Evolutionary conservation across 345 rosid species (phyloP), one percentile per base, ranked within the genome.

Genomic region (thale cress (Arabidopsis thaliana)): DNA sequence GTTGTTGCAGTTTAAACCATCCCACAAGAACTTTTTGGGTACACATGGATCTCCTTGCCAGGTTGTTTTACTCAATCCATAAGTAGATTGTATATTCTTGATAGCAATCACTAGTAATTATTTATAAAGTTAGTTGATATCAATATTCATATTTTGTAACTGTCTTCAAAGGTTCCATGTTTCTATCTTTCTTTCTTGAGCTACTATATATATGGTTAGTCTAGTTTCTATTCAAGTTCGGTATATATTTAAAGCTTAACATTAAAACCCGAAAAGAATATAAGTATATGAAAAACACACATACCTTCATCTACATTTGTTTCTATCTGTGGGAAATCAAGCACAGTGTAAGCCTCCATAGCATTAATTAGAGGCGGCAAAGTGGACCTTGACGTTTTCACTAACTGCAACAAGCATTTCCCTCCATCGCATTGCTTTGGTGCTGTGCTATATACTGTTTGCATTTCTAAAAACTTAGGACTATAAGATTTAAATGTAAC

Each of bases 31-130:
- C 30, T 30, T 11, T 13, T 42, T 13, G n/a, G 88, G 92, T 1
- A 72, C 52, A 32, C 89, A 84, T 48, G 89, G 89, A 77, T 87
- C 92, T 62, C 89, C 92, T 73, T 87, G 84, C 91, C 88, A 87
- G 23, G 50, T 25, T 34, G 62, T 76, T 65, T 46, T 74, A 11
- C 38, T 76, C 57, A 85, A 51, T 23, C 73, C 77, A 55, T 84
- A 84, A 0, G 6, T 14, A 10, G 69, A 40, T 56, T 81, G 80
- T 10, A 83, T 82, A 4, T 16, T 71, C 2, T 0, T 71, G 13
- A 83, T 83, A 0, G 89, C 85, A 32, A 77, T 80, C 72, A 75
- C 89, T 88, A 34, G 38, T 8, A 13, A 38, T 9, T 4, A 41
- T 42, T 1, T 42, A 12, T 42, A 42, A 10, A 37, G 41, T 8